Conservation (phyloP, 2,329 filamentous ascomycete genomes). For the Aspergillus chevalieri region DNA sequence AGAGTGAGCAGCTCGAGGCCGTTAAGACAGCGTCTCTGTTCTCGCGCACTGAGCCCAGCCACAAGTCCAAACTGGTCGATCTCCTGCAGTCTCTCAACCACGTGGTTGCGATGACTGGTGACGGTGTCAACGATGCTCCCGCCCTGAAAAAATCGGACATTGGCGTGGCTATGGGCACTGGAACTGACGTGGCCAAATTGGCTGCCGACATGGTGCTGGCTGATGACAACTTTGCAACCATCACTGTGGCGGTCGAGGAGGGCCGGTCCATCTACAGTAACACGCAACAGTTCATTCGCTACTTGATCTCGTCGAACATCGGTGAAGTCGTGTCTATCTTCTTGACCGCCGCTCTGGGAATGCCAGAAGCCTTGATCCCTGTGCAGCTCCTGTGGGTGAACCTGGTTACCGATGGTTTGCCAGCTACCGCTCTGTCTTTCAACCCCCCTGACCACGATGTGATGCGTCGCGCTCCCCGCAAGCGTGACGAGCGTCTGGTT, state of each 20-base stretch:
- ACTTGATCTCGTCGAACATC: slow-evolving; percentile 98
- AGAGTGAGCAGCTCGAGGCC: slow-evolving; percentile 72
- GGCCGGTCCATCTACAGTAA: slow-evolving; percentile 99
- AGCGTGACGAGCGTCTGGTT: slow-evolving; percentile 87
- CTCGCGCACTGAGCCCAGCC: slow-evolving; percentile 87
- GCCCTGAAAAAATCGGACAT: slow-evolving; percentile 98
- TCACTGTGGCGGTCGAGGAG: slow-evolving; percentile 92
- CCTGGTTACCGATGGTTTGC: slow-evolving; percentile 92
- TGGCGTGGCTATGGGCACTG: slow-evolving; percentile 96
- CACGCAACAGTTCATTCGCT: slow-evolving; percentile 98
- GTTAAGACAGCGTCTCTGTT: slow-evolving; percentile 84
- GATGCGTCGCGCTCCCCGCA: slow-evolving; percentile 86
- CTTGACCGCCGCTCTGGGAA: slow-evolving; percentile 88
- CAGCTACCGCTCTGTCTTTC: slow-evolving; percentile 92
- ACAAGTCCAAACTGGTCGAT: slow-evolving; percentile 98
- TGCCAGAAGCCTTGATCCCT: slow-evolving; percentile 95
- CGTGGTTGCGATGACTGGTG: slow-evolving; percentile 98
- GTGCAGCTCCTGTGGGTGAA: slow-evolving; percentile 99
- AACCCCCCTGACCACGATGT: slow-evolving; percentile 98
- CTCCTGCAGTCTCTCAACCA: slow-evolving; percentile 87
- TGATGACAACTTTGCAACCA: slow-evolving; percentile 98
- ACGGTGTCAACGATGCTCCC: slow-evolving; percentile 96
- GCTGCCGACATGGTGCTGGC: slow-evolving; percentile 98
- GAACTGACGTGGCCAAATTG: slow-evolving; percentile 93
- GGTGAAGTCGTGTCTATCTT: slow-evolving; percentile 99